These are phyloP conservation scores for Ophioceras dolichostomum DNA, from an alignment of 2,329 filamentous ascomycete species.

Conservation along the genomic window DNA sequence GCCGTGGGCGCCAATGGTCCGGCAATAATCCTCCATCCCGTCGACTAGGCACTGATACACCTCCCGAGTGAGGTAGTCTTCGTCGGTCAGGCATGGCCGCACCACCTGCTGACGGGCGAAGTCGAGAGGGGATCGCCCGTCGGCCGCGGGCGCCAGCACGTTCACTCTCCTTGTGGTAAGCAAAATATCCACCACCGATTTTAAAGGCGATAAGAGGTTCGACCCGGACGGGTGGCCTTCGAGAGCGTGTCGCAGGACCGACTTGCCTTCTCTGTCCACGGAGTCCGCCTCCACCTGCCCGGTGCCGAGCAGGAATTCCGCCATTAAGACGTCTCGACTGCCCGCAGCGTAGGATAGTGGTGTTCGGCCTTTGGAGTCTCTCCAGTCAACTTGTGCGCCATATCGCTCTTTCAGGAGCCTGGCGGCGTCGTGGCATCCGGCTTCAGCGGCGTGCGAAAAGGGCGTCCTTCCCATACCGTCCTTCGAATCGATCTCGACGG, in stretches of 20 bases:
- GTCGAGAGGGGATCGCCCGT: neutral
- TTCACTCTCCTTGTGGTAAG: neutral
- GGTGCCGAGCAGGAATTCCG: neutral
- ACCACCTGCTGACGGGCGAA: neutral
- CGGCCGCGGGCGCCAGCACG: constrained; percentile 2
- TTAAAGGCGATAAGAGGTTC: neutral
- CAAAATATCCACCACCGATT: neutral
- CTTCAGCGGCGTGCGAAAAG: neutral
- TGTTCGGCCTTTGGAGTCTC: neutral
- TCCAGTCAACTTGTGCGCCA: neutral
- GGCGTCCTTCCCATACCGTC: neutral
- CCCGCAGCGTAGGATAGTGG: neutral
- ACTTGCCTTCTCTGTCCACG: neutral
- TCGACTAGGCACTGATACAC: too few relatives aligned
- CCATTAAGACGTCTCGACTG: neutral
- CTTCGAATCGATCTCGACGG: neutral
- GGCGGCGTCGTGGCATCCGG: too few relatives aligned
- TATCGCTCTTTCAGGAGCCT: neutral
- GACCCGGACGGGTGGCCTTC: neutral
- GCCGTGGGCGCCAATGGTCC: too few relatives aligned
- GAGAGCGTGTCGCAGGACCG: neutral
- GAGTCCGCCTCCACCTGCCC: neutral
- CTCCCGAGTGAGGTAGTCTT: too few relatives aligned
- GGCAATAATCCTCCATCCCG: too few relatives aligned
- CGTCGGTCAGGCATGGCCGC: too few relatives aligned